Percentiles rank a stretch among this genome's conserved stretches.
Evolutionary conservation across 2,329 filamentous ascomycete species (phyloP).

Genomic region (Botrytis deweyae): DNA sequence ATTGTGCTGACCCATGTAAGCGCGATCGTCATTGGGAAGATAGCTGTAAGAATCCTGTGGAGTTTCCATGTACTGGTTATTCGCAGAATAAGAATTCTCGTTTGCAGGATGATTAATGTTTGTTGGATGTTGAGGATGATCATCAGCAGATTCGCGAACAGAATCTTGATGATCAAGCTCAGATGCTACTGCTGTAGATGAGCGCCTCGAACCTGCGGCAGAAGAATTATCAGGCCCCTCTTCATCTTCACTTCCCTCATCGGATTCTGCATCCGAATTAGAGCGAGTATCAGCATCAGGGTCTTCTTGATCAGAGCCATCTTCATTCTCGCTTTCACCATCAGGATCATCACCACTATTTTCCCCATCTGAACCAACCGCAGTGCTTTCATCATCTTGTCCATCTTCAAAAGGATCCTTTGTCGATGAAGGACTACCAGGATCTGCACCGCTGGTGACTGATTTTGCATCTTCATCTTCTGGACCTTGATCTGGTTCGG

Average conservation of each 20-base stretch:
- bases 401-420: constrained; percentile 1
- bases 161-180: constrained; percentile 1
- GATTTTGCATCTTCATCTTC: background rate
- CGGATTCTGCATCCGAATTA: background rate
- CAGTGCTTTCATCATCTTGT: constrained; percentile 6
- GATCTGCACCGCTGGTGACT: background rate
- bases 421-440: background rate
- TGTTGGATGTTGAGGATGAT: background rate
- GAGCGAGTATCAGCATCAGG: background rate
- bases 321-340: background rate
- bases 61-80: background rate
- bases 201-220: background rate
- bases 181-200: constrained; percentile 5
- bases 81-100: background rate
- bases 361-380: background rate
- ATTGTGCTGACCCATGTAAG: background rate
- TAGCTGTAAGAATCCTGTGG: background rate
- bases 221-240: background rate
- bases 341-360: background rate
- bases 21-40: background rate
- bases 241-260: background rate
- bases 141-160: background rate
- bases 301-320: background rate
- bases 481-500: background rate
- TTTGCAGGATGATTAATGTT: background rate